Conservation (phyloP, 257 asterid genomes). For the Ilex asprella region DNA sequence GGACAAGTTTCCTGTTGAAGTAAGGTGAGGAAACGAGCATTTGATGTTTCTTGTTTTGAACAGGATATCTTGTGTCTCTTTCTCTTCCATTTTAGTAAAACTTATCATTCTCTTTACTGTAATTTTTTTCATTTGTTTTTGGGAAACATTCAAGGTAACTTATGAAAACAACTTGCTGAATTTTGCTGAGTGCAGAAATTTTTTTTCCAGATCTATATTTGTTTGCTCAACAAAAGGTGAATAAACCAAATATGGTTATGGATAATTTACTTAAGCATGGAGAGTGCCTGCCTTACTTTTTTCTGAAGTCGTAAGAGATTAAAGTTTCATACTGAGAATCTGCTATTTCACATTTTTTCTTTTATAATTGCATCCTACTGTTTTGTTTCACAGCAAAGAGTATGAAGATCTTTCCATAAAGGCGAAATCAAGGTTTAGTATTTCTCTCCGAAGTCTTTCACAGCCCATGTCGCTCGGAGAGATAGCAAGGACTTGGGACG, state of each 20-base stretch:
- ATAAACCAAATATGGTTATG: no score
- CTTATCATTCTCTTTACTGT: conserved; percentile 5
- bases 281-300: no score
- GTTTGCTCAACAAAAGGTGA: no score
- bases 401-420: conserved; percentile 64
- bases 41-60: background rate
- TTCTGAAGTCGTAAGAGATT: no score
- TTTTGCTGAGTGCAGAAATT: no score
- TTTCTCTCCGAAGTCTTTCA: conserved; percentile 59
- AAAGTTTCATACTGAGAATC: background rate
- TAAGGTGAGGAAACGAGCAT: conserved; percentile 44
- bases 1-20: conserved; percentile 90
- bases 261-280: no score
- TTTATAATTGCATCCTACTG: background rate
- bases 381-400: conserved; percentile 43
- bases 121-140: background rate
- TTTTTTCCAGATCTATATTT: no score
- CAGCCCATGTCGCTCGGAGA: conserved; percentile 75
- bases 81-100: no score
- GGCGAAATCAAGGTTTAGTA: conserved; percentile 66
- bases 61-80: background rate
- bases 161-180: no score
- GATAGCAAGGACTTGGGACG: conserved; percentile 80
- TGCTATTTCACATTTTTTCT: background rate
- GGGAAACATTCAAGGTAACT: no score